Evolutionary conservation across 164 flowering plant genomes (phyloP).

Genomic region (Vitis rotundifolia): DNA sequence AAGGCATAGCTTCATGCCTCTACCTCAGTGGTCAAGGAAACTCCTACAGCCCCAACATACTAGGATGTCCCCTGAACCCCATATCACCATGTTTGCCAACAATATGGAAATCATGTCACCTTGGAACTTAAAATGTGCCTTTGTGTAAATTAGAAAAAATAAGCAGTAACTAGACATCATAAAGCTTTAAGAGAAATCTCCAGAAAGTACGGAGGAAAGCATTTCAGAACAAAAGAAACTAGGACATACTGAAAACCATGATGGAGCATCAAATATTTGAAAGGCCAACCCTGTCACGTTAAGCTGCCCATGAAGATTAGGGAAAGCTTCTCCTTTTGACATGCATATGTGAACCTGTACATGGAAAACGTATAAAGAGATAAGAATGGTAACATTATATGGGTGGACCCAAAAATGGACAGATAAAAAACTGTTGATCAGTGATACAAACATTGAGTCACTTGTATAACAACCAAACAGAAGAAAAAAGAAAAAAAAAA

Average conservation of each 20-base stretch:
- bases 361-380: slow-evolving; percentile 2
- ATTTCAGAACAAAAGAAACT: slow-evolving; percentile 7
- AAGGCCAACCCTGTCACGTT: slow-evolving; percentile 83
- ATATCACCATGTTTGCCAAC: too few relatives aligned
- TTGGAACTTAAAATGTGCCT: too few relatives aligned
- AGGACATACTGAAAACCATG: slow-evolving; percentile 74
- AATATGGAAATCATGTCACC: too few relatives aligned
- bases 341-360: slow-evolving; percentile 93
- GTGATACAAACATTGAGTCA: too few relatives aligned
- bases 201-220: background rate
- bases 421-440: background rate
- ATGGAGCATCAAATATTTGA: slow-evolving; percentile 83
- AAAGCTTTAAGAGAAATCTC: background rate
- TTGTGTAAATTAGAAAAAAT: too few relatives aligned
- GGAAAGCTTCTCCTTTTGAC: slow-evolving; percentile 93
- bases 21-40: too few relatives aligned
- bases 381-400: slow-evolving; percentile 2
- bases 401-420: background rate
- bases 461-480: background rate
- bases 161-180: too few relatives aligned
- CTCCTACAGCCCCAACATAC: too few relatives aligned
- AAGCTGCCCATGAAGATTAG: slow-evolving; percentile 96
- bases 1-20: too few relatives aligned
- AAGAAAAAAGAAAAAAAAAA: background rate
- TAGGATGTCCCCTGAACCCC: too few relatives aligned